A percentile compares a stretch with the other conserved stretches of the same genome.
These are phyloP conservation scores for Arxiozyma heterogenica DNA, from an alignment of 1,139 yeast genomes.

Conservation along the genomic window DNA sequence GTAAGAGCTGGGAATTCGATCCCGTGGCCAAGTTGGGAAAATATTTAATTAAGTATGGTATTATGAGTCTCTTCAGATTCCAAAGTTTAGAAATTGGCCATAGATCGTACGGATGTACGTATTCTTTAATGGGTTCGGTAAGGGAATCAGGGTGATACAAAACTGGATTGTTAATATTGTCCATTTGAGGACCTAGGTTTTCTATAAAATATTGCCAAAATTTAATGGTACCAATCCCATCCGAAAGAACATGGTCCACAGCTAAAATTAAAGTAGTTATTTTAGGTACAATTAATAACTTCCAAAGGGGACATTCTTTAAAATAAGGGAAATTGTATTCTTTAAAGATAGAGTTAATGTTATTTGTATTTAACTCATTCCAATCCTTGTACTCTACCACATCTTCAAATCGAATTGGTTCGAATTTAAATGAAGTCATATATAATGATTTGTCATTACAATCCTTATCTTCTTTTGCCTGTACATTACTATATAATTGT, in stretches of 20 bases:
- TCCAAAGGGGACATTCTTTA: slow-evolving; percentile 21
- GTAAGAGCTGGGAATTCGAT: slow-evolving; percentile 10
- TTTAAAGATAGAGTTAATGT: slow-evolving; percentile 17
- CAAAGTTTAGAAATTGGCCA: slow-evolving; percentile 15
- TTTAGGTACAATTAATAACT: slow-evolving; percentile 14
- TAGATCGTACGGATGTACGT: slow-evolving; percentile 15
- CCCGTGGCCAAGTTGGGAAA: slow-evolving; percentile 10
- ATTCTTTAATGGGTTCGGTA: neutral
- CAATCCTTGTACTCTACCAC: slow-evolving; percentile 16
- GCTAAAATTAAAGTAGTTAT: slow-evolving; percentile 13
- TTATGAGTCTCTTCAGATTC: slow-evolving; percentile 12
- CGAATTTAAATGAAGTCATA: slow-evolving; percentile 6
- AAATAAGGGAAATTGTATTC: slow-evolving; percentile 14
- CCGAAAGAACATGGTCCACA: slow-evolving; percentile 23
- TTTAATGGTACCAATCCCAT: slow-evolving; percentile 23
- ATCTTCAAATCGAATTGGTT: slow-evolving; percentile 14
- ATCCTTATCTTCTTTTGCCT: neutral
- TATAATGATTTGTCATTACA: neutral
- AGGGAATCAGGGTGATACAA: neutral
- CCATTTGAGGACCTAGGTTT: slow-evolving; percentile 2
- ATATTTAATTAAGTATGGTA: slow-evolving; percentile 8
- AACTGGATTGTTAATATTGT: neutral
- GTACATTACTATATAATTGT: slow-evolving; percentile 17
- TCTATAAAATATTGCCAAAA: slow-evolving; percentile 17
- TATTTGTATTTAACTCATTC: slow-evolving; percentile 10